Evolutionary conservation across 805 yeast genomes (phyloP).

Genomic region (Nakazawaea pomicola): DNA sequence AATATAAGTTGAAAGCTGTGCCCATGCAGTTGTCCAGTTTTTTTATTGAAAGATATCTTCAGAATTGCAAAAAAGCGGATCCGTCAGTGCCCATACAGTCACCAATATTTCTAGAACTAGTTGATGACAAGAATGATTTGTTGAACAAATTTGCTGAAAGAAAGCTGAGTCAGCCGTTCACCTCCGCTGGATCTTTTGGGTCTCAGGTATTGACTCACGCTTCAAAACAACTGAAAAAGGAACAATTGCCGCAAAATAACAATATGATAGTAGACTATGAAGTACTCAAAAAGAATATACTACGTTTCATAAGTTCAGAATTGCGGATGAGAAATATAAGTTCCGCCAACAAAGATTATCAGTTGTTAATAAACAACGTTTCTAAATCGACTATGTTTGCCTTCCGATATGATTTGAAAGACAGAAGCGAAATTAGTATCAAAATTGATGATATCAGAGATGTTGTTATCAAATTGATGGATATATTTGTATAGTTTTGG

Average conservation of each 20-base stretch:
- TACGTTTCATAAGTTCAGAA: constrained; percentile 30
- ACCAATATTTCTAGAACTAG: too few species aligned
- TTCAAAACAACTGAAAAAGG: neutral
- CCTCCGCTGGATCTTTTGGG: constrained; percentile 16
- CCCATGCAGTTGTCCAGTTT: constrained; percentile 7
- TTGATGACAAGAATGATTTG: constrained; percentile 4
- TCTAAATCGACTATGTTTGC: constrained; percentile 34
- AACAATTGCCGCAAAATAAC: neutral
- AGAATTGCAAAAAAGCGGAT: neutral
- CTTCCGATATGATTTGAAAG: constrained; percentile 22
- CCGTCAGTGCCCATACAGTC: too few species aligned
- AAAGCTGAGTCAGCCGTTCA: constrained; percentile 11
- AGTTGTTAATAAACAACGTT: constrained; percentile 30
- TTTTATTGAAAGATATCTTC: neutral
- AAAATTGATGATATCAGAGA: constrained; percentile 27
- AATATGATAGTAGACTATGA: constrained; percentile 28
- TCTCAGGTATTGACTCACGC: neutral
- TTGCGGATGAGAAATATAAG: constrained; percentile 29
- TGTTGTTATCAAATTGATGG: constrained; percentile 29
- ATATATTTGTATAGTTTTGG: constrained; percentile 20
- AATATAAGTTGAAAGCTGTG: neutral
- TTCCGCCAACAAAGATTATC: constrained; percentile 24
- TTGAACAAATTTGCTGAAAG: constrained; percentile 9
- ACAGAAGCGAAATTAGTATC: constrained; percentile 15
- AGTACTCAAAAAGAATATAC: constrained; percentile 25